Conservation (phyloP, 75 land plant genomes). For the Cryptomeria japonica region DNA sequence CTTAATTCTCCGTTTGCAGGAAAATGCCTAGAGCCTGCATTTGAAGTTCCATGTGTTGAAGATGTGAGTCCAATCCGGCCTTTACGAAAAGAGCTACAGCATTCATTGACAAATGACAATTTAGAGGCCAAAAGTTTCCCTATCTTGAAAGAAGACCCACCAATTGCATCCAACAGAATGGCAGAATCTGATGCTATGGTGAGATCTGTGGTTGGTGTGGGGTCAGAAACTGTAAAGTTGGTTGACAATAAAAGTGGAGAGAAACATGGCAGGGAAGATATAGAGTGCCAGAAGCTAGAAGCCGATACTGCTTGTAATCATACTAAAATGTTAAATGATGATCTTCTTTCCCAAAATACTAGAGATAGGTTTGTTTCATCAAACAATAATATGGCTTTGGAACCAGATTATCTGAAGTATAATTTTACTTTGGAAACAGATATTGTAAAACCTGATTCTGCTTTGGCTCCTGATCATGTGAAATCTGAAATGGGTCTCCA, state of each 20-base stretch:
- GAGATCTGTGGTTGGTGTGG: neutral
- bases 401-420: neutral
- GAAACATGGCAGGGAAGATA: neutral
- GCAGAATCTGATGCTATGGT: neutral
- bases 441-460: neutral
- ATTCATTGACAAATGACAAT: neutral
- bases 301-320: neutral
- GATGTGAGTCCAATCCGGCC: slow-evolving; percentile 10
- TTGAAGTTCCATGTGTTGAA: slow-evolving; percentile 12
- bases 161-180: neutral
- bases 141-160: neutral
- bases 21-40: neutral
- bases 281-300: neutral
- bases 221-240: neutral
- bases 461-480: neutral
- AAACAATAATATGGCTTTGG: neutral
- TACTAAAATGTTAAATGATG: neutral
- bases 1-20: neutral
- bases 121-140: neutral
- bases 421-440: neutral
- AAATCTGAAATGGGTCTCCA: neutral
- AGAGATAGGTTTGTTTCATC: neutral
- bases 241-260: neutral
- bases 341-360: neutral
- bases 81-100: neutral